These are phyloP conservation scores for Puccinia brachypodii DNA, from an alignment of 1,284 basidiomycete species.

Conservation along the genomic window DNA sequence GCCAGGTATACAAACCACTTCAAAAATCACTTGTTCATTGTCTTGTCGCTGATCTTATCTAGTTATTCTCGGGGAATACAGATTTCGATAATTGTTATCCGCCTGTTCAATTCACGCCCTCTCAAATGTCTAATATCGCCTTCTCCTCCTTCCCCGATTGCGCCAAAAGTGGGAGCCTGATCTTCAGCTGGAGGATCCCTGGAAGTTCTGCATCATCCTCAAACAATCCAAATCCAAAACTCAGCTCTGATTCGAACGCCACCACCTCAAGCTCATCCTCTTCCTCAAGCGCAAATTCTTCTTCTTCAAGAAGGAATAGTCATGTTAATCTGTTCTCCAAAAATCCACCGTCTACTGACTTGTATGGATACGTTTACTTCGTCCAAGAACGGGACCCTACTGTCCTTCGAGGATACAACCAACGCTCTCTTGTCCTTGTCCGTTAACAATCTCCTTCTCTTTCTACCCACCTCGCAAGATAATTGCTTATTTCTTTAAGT, in stretches of 20 bases:
- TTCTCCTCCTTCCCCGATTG: conserved; percentile 95
- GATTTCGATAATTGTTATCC: conserved; percentile 47
- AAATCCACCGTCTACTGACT: not conserved
- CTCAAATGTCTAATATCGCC: conserved; percentile 63
- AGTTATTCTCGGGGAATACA: not conserved
- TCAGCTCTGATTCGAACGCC: not conserved
- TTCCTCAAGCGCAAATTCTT: too few species aligned
- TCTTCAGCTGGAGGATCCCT: conserved; percentile 56
- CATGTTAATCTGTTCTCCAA: not conserved
- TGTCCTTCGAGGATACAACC: conserved; percentile 56
- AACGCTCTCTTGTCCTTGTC: conserved; percentile 40
- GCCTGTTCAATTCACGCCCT: not conserved
- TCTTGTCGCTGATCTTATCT: not conserved
- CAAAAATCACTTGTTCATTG: not conserved
- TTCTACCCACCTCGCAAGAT: too few species aligned
- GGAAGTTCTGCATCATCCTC: conserved; percentile 42
- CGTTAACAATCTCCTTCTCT: not conserved
- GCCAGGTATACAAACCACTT: not conserved
- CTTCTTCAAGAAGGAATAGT: too few species aligned
- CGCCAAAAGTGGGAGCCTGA: conserved; percentile 56
- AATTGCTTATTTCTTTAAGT: not conserved
- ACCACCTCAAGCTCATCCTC: not conserved
- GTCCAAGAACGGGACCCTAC: conserved; percentile 54
- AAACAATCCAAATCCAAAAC: not conserved
- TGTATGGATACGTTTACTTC: conserved; percentile 56